phyloP scores from a whole-genome alignment of 805 yeast species.

The Blastobotrys attinorum region DNA sequence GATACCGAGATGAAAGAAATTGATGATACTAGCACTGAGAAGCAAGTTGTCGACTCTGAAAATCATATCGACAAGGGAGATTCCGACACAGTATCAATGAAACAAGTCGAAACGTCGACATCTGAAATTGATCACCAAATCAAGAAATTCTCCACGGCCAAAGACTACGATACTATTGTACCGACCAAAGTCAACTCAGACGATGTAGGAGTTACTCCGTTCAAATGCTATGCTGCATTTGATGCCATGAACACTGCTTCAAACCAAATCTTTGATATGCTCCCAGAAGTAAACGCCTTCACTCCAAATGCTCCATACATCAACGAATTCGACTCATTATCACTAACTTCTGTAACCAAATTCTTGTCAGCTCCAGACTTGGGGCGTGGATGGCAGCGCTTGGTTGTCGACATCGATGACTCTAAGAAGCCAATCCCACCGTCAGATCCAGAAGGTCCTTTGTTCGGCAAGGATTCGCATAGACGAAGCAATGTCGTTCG shows the following conservation, averaged over 20 bases:
- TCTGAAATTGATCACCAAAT: neutral
- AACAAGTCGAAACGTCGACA: neutral
- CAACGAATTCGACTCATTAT: conserved; percentile 19
- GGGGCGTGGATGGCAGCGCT: conserved; percentile 25
- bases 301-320: conserved; percentile 17
- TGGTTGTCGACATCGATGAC: conserved; percentile 22
- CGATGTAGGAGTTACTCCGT: conserved; percentile 1
- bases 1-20: conserved; percentile 8
- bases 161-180: conserved; percentile 9
- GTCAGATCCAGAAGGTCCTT: conserved; percentile 3
- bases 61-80: conserved; percentile 14
- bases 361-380: conserved; percentile 24
- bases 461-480: conserved; percentile 17
- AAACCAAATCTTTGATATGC: conserved; percentile 16
- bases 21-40: conserved; percentile 5
- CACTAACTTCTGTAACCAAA: conserved; percentile 26
- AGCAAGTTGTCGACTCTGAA: conserved; percentile 10
- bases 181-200: conserved; percentile 5
- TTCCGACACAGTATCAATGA: neutral
- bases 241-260: conserved; percentile 19
- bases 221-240: conserved; percentile 14
- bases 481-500: conserved; percentile 36
- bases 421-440: neutral
- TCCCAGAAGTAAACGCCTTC: conserved; percentile 19
- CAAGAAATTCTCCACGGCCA: neutral